These are phyloP conservation scores for Ophiostoma novo-ulmi DNA, from an alignment of 2,329 filamentous ascomycete genomes.

Conservation along the genomic window DNA sequence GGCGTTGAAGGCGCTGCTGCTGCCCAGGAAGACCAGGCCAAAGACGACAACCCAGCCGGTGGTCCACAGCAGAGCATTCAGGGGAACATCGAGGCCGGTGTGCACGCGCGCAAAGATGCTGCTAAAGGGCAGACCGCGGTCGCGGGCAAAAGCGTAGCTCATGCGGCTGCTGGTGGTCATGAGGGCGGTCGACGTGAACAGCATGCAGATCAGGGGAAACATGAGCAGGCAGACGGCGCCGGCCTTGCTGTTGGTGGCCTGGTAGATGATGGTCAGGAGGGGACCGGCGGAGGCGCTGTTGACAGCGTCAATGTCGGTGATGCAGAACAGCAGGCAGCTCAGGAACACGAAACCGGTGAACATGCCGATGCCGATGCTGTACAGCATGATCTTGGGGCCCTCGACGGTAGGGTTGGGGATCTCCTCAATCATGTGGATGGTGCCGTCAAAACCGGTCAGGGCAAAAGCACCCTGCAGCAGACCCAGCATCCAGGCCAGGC, in stretches of 20 bases:
- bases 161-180: slow-evolving; percentile 59
- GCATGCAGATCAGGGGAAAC: slow-evolving; percentile 59
- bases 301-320: slow-evolving; percentile 52
- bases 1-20: slow-evolving; percentile 57
- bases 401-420: slow-evolving; percentile 38
- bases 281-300: slow-evolving; percentile 36
- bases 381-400: slow-evolving; percentile 63
- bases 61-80: slow-evolving; percentile 60
- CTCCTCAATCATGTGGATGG: slow-evolving; percentile 53
- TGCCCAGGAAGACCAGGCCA: slow-evolving; percentile 55
- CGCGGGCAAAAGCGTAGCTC: slow-evolving; percentile 60
- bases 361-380: slow-evolving; percentile 59
- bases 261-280: slow-evolving; percentile 43
- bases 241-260: slow-evolving; percentile 56
- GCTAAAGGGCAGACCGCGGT: slow-evolving; percentile 61
- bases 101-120: slow-evolving; percentile 58
- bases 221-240: slow-evolving; percentile 62
- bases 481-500: slow-evolving; percentile 54
- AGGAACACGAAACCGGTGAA: slow-evolving; percentile 48
- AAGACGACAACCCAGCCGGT: slow-evolving; percentile 52
- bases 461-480: slow-evolving; percentile 37
- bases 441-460: slow-evolving; percentile 49
- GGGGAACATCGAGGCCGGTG: slow-evolving; percentile 54
- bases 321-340: slow-evolving; percentile 58
- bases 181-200: slow-evolving; percentile 59